phyloP scores from a whole-genome alignment of 2,329 filamentous ascomycete genomes.

The Cryphonectria radicalis region DNA sequence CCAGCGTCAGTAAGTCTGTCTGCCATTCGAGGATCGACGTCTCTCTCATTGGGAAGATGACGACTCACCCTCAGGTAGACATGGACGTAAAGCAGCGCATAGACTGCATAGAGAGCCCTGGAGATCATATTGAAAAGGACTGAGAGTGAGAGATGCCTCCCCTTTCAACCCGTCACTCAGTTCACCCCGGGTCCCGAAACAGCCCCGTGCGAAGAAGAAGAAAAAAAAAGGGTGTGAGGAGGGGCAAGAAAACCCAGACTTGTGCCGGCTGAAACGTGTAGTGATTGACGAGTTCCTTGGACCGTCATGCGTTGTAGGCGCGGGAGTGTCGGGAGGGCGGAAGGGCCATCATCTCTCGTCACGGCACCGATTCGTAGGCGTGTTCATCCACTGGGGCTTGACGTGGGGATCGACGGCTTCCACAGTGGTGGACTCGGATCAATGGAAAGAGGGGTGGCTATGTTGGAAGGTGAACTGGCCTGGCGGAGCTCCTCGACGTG shows the following conservation, averaged over 20 bases:
- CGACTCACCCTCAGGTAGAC: conserved; percentile 22
- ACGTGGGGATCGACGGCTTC: background rate
- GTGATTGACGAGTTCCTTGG: background rate
- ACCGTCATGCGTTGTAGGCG: conserved; percentile 1
- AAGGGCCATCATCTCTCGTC: background rate
- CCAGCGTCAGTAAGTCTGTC: background rate
- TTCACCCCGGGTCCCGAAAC: background rate
- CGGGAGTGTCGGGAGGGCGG: background rate
- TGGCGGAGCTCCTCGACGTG: background rate
- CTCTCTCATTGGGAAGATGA: too few relatives aligned
- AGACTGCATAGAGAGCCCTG: conserved; percentile 23
- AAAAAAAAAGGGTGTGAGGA: too few relatives aligned
- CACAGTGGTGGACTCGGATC: background rate
- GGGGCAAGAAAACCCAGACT: background rate
- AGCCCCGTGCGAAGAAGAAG: too few relatives aligned
- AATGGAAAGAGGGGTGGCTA: background rate
- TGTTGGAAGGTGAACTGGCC: background rate
- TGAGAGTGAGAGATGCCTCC: background rate
- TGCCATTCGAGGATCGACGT: background rate
- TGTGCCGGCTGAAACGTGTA: conserved; percentile 5
- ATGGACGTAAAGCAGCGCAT: conserved; percentile 25
- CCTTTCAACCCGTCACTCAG: background rate
- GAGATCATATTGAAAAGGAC: conserved; percentile 18
- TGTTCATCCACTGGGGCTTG: background rate
- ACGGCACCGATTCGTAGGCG: background rate